These are phyloP conservation scores for Podaxis mareebaensis DNA, from an alignment of 768 basidiomycete species.

Conservation along the genomic window DNA sequence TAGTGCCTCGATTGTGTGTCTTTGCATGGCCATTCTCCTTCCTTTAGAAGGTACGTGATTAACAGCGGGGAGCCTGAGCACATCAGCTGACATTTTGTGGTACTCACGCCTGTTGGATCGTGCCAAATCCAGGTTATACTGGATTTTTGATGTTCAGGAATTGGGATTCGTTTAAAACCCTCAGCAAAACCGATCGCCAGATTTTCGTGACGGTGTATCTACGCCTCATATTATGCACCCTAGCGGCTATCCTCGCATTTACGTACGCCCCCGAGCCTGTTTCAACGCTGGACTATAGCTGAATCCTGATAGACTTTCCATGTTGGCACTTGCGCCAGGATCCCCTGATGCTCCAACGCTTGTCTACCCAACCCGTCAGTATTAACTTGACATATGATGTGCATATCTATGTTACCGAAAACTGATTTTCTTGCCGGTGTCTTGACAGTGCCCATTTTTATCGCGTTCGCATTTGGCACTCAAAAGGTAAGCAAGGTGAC, in stretches of 20 bases:
- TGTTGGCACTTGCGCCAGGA: background rate
- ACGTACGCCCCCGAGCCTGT: background rate
- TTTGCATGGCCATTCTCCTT: constrained; percentile 6
- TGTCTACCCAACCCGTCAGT: constrained; percentile 8
- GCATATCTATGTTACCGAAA: background rate
- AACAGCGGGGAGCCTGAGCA: background rate
- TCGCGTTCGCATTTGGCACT: constrained; percentile 13
- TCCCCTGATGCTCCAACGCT: background rate
- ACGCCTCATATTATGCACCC: constrained; percentile 3
- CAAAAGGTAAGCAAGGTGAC: constrained; percentile 9
- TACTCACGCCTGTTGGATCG: background rate
- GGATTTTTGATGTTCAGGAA: constrained; percentile 5
- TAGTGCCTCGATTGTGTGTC: background rate
- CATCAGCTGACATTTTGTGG: background rate
- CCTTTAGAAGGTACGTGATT: constrained; percentile 3
- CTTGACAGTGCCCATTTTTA: constrained; percentile 12
- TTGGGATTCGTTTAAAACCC: background rate
- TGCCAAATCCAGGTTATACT: constrained; percentile 5
- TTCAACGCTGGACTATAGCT: background rate
- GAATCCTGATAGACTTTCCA: background rate
- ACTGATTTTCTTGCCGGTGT: background rate
- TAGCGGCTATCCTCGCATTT: constrained; percentile 5
- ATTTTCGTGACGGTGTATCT: constrained; percentile 8
- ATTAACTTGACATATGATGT: background rate
- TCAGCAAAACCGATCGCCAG: constrained; percentile 1